Conservation (phyloP, 78 protist genomes). For the Chrysochromulina tobinii region DNA sequence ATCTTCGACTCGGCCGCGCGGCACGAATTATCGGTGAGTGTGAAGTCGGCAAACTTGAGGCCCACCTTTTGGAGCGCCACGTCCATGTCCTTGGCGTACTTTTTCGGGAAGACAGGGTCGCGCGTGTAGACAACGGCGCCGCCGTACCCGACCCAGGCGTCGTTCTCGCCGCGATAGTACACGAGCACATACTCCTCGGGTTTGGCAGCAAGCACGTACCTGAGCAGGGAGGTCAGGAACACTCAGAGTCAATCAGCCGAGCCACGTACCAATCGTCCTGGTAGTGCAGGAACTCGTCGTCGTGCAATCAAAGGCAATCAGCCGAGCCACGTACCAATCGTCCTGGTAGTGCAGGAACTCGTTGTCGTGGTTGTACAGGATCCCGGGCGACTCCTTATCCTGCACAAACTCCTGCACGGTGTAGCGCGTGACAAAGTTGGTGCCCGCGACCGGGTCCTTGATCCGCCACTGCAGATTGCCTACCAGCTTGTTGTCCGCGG, state of each 20-base stretch:
- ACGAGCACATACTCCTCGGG: not conserved
- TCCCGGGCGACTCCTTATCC: not conserved
- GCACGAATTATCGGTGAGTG: not conserved
- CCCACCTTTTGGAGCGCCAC: too few species aligned
- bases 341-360: constrained; percentile 27
- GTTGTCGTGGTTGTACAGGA: constrained; percentile 33
- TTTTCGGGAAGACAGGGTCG: not conserved
- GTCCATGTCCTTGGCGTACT: not conserved
- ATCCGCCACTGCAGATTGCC: constrained; percentile 15
- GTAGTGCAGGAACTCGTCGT: not conserved
- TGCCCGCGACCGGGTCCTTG: not conserved
- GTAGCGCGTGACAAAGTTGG: not conserved
- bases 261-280: not conserved
- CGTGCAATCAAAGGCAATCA: not conserved
- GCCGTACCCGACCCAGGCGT: constrained; percentile 29
- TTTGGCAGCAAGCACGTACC: not conserved
- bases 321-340: not conserved
- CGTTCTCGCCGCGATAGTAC: not conserved
- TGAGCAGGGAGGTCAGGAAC: not conserved
- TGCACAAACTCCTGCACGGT: not conserved
- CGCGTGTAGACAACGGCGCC: constrained; percentile 22
- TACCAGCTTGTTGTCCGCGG: not conserved
- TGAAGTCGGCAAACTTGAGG: not conserved
- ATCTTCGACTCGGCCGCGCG: not conserved
- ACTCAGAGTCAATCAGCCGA: not conserved